Conservation (phyloP, 2,329 filamentous ascomycete genomes). For the Ciborinia camelliae region DNA sequence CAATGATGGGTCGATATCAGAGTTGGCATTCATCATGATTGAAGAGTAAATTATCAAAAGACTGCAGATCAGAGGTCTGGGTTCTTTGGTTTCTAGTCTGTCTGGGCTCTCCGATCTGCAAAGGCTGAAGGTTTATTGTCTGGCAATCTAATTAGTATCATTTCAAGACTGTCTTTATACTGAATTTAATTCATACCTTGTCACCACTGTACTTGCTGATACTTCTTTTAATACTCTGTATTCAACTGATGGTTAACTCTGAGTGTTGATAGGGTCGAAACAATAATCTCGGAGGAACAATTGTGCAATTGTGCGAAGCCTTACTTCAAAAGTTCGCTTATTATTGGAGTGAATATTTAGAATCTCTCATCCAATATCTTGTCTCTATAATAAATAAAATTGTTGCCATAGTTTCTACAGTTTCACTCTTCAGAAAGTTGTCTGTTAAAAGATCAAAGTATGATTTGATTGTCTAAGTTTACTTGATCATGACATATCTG, state of each 20-base stretch:
- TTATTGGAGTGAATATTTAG: neutral
- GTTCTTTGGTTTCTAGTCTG: neutral
- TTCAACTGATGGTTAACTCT: neutral
- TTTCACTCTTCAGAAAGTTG: accelerated
- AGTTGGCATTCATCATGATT: neutral
- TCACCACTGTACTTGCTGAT: neutral
- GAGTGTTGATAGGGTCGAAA: neutral
- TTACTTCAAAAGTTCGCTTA: neutral
- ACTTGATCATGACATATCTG: neutral
- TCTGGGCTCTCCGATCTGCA: neutral
- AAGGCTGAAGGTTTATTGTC: neutral
- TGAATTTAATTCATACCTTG: neutral
- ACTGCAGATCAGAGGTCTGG: neutral
- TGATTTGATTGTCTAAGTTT: too few relatives aligned
- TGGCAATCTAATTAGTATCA: neutral
- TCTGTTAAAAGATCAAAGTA: neutral
- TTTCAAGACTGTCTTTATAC: neutral
- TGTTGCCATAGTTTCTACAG: neutral
- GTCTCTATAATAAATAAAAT: neutral
- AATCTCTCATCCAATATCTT: neutral
- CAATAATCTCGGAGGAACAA: neutral
- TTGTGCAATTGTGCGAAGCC: neutral
- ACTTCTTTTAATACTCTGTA: neutral
- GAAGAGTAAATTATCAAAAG: too few relatives aligned
- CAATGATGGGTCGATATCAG: neutral